phyloP scores from a whole-genome alignment of 352 stramenopile genomes.

The Phytophthora megakarya region DNA sequence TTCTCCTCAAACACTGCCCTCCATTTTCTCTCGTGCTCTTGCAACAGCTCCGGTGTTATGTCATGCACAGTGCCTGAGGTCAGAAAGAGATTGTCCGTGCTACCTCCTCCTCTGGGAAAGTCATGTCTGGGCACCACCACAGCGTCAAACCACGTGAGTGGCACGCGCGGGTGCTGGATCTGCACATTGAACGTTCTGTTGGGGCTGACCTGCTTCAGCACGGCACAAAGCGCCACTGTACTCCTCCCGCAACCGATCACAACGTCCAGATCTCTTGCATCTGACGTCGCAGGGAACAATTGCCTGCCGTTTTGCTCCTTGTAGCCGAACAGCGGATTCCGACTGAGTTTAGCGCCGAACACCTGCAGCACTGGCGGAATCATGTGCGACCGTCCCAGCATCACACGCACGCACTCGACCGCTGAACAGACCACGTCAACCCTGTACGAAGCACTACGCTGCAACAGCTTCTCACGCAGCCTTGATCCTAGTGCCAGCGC shows the following conservation, averaged over 20 bases:
- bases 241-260: constrained; percentile 74
- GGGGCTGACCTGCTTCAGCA: constrained; percentile 42
- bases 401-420: constrained; percentile 41
- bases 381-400: constrained; percentile 30
- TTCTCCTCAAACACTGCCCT: constrained; percentile 32
- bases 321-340: constrained; percentile 64
- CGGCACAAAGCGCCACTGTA: constrained; percentile 66
- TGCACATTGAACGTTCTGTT: constrained; percentile 68
- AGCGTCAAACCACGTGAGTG: constrained; percentile 60
- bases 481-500: constrained; percentile 56
- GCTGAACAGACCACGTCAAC: neutral
- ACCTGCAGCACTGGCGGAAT: constrained; percentile 58
- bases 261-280: constrained; percentile 31
- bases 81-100: constrained; percentile 41
- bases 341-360: constrained; percentile 32
- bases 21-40: constrained; percentile 34
- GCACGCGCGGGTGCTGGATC: constrained; percentile 74
- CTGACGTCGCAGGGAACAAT: constrained; percentile 4
- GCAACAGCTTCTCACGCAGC: constrained; percentile 29
- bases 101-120: constrained; percentile 19
- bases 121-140: constrained; percentile 70
- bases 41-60: constrained; percentile 35
- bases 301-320: constrained; percentile 1
- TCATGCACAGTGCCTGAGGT: constrained; percentile 64
- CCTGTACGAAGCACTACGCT: neutral